phyloP scores from a whole-genome alignment of 805 yeast species.

The Suhomyces xylopsoci region DNA sequence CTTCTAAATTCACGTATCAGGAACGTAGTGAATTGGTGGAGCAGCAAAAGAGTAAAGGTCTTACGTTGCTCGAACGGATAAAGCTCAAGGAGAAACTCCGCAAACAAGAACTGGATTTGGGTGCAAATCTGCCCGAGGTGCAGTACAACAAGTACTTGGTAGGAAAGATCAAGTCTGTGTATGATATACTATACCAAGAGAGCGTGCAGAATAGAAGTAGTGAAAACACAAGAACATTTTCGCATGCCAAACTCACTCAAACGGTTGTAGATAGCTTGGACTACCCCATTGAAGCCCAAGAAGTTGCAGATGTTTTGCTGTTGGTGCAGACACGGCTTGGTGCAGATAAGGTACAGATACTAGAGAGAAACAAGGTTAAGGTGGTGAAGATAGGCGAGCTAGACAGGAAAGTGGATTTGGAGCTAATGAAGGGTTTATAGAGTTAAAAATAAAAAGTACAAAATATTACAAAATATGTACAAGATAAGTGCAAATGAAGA shows the following conservation, averaged over 20 bases:
- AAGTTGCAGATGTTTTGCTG: slow-evolving; percentile 26
- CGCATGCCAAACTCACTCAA: slow-evolving; percentile 24
- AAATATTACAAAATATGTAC: too few species aligned
- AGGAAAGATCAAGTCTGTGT: slow-evolving; percentile 29
- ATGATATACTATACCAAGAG: slow-evolving; percentile 34
- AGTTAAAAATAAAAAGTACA: not conserved
- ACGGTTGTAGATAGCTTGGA: slow-evolving; percentile 32
- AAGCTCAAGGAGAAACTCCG: slow-evolving; percentile 30
- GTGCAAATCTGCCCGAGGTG: slow-evolving; percentile 15
- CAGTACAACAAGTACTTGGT: slow-evolving; percentile 20
- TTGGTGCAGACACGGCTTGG: slow-evolving; percentile 19
- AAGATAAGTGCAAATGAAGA: too few species aligned
- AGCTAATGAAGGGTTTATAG: not conserved
- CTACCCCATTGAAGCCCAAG: slow-evolving; percentile 28
- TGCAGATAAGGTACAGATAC: slow-evolving; percentile 15
- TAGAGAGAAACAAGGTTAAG: slow-evolving; percentile 20
- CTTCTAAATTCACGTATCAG: slow-evolving; percentile 32
- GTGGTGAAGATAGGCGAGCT: slow-evolving; percentile 26
- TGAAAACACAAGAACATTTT: slow-evolving; percentile 14
- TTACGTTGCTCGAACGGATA: slow-evolving; percentile 39
- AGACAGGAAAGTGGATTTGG: slow-evolving; percentile 27
- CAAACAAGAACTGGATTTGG: slow-evolving; percentile 5
- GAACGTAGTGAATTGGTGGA: slow-evolving; percentile 11
- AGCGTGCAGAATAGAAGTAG: slow-evolving; percentile 3
- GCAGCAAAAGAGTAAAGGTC: slow-evolving; percentile 20